Conservation (phyloP, 371 early-diverging fungal genomes). For the Massospora cicadina region DNA sequence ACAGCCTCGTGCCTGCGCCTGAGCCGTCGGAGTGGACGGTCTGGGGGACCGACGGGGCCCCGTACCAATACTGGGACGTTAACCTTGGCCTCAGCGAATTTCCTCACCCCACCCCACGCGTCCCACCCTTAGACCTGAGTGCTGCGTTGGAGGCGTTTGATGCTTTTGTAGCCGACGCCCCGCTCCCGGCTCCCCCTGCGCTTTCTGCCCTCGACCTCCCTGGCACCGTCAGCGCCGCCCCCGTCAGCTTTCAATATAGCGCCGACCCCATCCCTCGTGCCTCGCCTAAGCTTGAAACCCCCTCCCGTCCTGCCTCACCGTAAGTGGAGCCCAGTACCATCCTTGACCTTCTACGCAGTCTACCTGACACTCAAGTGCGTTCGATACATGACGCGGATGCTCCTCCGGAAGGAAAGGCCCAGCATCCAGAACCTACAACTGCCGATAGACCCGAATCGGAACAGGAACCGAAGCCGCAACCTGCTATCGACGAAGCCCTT, state of each 20-base stretch:
- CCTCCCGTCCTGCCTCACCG: too few relatives aligned
- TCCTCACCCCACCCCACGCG: neutral
- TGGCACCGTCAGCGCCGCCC: neutral
- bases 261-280: neutral
- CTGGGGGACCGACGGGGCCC: slow-evolving; percentile 12
- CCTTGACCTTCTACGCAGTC: too few relatives aligned
- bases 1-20: slow-evolving; percentile 11
- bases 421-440: too few relatives aligned
- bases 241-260: neutral
- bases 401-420: too few relatives aligned
- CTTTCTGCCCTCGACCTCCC: neutral
- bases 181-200: neutral
- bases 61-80: slow-evolving; percentile 12
- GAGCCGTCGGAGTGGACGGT: slow-evolving; percentile 12
- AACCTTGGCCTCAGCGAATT: neutral
- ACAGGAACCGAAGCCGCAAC: too few relatives aligned
- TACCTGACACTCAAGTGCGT: too few relatives aligned
- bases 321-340: too few relatives aligned
- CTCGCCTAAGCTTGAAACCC: too few relatives aligned
- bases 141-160: neutral
- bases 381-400: too few relatives aligned
- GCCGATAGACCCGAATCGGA: too few relatives aligned
- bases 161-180: neutral
- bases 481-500: neutral
- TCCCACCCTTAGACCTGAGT: neutral